Percentiles rank a stretch among this genome's conserved stretches.
phyloP scores from a whole-genome alignment of 202 grass and related monocot species.

The Hordeum pubiflorum region DNA sequence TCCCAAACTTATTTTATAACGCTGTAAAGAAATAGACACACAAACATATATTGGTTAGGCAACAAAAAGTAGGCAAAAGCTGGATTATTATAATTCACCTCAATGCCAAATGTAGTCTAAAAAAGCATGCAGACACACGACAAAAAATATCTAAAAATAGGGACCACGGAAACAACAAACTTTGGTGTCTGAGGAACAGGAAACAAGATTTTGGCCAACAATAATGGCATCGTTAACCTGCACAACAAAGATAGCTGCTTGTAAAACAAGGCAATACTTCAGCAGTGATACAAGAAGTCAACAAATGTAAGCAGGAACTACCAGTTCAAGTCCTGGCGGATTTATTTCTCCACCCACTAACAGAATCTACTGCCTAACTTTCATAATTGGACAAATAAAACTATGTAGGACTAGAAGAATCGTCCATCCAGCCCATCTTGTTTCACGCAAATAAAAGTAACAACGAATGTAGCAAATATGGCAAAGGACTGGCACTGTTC shows the following conservation, averaged over 20 bases:
- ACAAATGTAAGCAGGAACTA: not conserved
- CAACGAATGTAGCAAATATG: not conserved
- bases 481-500: not conserved
- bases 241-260: conserved; percentile 27
- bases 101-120: not conserved
- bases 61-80: not conserved
- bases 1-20: not conserved
- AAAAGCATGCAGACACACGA: not conserved
- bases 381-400: not conserved
- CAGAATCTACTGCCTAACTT: not conserved
- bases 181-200: conserved; percentile 97
- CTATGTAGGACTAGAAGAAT: not conserved
- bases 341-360: not conserved
- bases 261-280: conserved; percentile 8
- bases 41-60: not conserved
- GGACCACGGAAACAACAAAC: conserved; percentile 34
- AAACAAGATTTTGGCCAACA: conserved; percentile 81
- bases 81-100: too few species aligned
- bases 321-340: not conserved
- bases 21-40: not conserved
- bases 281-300: not conserved
- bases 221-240: conserved; percentile 97
- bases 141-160: conserved; percentile 21
- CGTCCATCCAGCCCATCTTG: not conserved
- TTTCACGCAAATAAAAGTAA: conserved; percentile 4